Evolutionary conservation across 2,329 filamentous ascomycete species (phyloP).

Genomic region (Exserohilum rostratum): DNA sequence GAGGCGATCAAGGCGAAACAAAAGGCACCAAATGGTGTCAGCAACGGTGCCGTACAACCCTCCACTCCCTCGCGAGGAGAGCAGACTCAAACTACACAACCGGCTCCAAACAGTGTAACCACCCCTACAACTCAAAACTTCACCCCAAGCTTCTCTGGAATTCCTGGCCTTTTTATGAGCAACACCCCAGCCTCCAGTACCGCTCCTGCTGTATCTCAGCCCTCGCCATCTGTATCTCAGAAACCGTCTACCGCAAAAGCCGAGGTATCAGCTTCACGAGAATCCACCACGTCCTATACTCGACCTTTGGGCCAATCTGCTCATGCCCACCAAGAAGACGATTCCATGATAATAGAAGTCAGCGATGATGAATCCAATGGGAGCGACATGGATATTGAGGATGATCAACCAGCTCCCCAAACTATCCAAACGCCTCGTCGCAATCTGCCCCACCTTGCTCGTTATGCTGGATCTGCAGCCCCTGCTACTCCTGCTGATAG

Average conservation of each 20-base stretch:
- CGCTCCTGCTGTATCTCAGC: conserved; percentile 10
- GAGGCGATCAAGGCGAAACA: conserved; percentile 60
- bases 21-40: conserved; percentile 16
- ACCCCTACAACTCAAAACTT: conserved; percentile 12
- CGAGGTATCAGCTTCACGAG: conserved; percentile 53
- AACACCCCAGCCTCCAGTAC: conserved; percentile 16
- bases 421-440: conserved; percentile 16
- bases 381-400: conserved; percentile 69
- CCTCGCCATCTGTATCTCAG: conserved; percentile 17
- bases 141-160: conserved; percentile 43
- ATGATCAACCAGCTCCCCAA: conserved; percentile 55
- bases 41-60: conserved; percentile 11
- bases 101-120: conserved; percentile 4
- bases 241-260: conserved; percentile 74
- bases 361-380: conserved; percentile 73
- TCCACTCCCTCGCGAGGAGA: conserved; percentile 5
- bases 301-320: conserved; percentile 67
- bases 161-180: conserved; percentile 62
- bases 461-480: conserved; percentile 30
- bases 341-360: conserved; percentile 79
- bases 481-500: conserved; percentile 33
- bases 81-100: conserved; percentile 3
- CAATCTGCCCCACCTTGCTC: conserved; percentile 32
- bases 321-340: conserved; percentile 60
- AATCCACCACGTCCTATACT: conserved; percentile 53